Base-by-base conservation (phyloP, 2,329 filamentous ascomycete species). In the Botrytis deweyae region DNA sequence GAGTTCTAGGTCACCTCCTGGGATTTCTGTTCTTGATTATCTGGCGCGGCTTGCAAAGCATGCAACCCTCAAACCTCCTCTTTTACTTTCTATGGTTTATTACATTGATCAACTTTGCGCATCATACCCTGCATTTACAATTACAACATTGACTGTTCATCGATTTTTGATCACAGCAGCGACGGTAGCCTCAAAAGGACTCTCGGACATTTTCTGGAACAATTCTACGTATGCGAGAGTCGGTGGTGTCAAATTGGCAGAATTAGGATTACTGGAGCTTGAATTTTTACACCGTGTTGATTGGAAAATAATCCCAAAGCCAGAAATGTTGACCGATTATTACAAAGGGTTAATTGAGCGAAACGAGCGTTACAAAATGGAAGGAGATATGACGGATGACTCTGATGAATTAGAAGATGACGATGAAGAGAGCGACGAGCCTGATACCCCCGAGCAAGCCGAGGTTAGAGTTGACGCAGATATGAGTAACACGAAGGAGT, bases 51-150 rank as follows among this genome's bases (percentile, higher is more conserved):
- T 99, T 74, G 96, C 97, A 38, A 94, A 94, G 74, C 96, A 99
- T 82, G 96, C 96, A 40, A 98, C 95, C 0, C 87, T 99, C 4
- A 94, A 94, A 10, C 95, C 96, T 20, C 95, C 96, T 0, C 92
- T 99, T 69, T 87, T 99, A n/a, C 89, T 99, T 52, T 96, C 95
- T 78, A 98, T 99, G 94, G 96, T 99, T 73, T 99, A 97, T 81
- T 99, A 98, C 80, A 98, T 99, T 80, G 96, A 99, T 84, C 91
- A 94, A 46, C 88, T 99, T 36, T 99, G 95, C 83, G 91, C 93
- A 18, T 86, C 97, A 74, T 99, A 98, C 81, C 92, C 93, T 4
- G 93, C 95, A 65, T 99, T 99, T 82, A 98, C 95, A 42, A 97
- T 99, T 78, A 97, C 95, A 81, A 97, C 94, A 65, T 87, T 99